A percentile compares a stretch with the other conserved stretches of the same genome.
phyloP scores from a whole-genome alignment of 1,139 yeast genomes.

The Schwanniomyces etchellsii region DNA sequence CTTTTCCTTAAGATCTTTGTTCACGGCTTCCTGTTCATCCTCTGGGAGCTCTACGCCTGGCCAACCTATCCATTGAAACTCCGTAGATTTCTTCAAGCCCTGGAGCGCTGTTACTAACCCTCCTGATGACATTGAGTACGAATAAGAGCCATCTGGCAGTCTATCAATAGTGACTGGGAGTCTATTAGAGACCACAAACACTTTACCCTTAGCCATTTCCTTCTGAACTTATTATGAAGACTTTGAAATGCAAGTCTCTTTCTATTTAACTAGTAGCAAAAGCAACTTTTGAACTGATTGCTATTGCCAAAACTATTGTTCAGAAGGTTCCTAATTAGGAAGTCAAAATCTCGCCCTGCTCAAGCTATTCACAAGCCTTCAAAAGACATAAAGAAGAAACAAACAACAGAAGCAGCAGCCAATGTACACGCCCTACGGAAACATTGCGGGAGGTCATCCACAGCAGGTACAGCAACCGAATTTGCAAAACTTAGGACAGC shows the following conservation, averaged over 20 bases:
- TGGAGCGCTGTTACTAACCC: slow-evolving; percentile 95
- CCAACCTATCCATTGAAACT: slow-evolving; percentile 99
- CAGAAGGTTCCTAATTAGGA: slow-evolving; percentile 10
- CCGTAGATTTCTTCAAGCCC: slow-evolving; percentile 78
- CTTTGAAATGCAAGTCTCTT: no score
- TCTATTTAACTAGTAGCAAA: no score
- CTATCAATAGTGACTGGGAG: slow-evolving; percentile 88
- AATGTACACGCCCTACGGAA: slow-evolving; percentile 46
- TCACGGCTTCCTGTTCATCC: slow-evolving; percentile 64
- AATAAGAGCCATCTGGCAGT: slow-evolving; percentile 54
- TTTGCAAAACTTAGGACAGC: no score
- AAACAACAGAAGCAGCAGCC: no score
- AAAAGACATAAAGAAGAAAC: background rate
- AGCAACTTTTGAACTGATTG: no score
- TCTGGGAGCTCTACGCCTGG: slow-evolving; percentile 86
- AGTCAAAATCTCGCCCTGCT: slow-evolving; percentile 7
- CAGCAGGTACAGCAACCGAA: slow-evolving; percentile 17
- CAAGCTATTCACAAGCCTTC: no score
- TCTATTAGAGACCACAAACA: slow-evolving; percentile 89
- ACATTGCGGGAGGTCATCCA: slow-evolving; percentile 14
- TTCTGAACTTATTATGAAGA: no score
- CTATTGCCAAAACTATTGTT: background rate
- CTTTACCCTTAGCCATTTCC: slow-evolving; percentile 49
- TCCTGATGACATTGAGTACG: slow-evolving; percentile 88
- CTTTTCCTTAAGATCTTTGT: slow-evolving; percentile 62